These are phyloP conservation scores for Gelatoporia subvermispora DNA, from an alignment of 768 basidiomycete genomes.

Conservation along the genomic window DNA sequence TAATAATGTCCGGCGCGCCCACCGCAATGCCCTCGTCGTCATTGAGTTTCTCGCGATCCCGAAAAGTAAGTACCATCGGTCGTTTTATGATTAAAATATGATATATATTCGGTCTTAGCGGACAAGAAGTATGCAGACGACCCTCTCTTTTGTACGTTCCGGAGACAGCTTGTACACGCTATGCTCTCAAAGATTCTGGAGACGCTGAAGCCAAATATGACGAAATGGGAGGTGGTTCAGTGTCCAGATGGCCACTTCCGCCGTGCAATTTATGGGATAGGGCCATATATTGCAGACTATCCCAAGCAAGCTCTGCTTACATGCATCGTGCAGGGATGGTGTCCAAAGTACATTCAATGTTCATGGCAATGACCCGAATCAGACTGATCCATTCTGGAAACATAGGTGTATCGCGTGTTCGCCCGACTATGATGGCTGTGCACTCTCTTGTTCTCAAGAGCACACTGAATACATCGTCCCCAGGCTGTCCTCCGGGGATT, in stretches of 20 bases:
- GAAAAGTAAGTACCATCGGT: conserved; percentile 7
- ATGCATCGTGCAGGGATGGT: conserved; percentile 16
- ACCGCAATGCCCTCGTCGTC: conserved; percentile 6
- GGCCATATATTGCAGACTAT: conserved; percentile 28
- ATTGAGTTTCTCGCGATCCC: conserved; percentile 15
- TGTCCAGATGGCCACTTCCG: conserved; percentile 24
- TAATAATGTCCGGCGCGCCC: conserved; percentile 12
- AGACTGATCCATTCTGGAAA: too few relatives aligned
- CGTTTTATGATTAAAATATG: too few relatives aligned
- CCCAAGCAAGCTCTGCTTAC: conserved; percentile 24
- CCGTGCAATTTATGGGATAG: conserved; percentile 21
- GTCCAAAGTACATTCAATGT: conserved; percentile 14
- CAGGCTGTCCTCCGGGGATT: neutral
- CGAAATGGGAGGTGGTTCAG: conserved; percentile 4
- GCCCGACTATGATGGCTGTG: neutral
- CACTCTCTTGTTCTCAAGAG: conserved; percentile 26
- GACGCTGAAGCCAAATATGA: conserved; percentile 11
- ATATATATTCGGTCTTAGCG: too few relatives aligned
- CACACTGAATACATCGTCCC: conserved; percentile 11
- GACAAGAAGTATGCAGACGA: conserved; percentile 7
- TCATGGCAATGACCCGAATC: too few relatives aligned
- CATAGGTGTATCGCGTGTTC: conserved; percentile 4
- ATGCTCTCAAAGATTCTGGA: conserved; percentile 2
- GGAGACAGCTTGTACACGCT: conserved; percentile 1
- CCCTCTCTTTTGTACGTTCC: conserved; percentile 10